Evolutionary conservation across 805 yeast genomes (phyloP).

Genomic region (Pichia cephalocereana): DNA sequence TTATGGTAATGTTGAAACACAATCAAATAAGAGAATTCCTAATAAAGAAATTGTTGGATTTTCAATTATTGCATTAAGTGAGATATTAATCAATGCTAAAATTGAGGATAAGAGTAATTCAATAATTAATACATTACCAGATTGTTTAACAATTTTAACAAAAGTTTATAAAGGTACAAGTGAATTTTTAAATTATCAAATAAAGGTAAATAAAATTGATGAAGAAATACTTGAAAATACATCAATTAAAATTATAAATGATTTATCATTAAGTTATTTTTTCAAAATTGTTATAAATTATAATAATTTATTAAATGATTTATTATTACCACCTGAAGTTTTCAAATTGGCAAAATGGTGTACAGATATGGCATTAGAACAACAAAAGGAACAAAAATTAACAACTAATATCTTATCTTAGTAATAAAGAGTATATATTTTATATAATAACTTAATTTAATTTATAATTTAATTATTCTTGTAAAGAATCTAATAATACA

Average conservation of each 20-base stretch:
- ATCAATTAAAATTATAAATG: slow-evolving; percentile 45
- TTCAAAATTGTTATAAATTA: slow-evolving; percentile 56
- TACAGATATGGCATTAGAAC: slow-evolving; percentile 52
- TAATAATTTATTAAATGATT: slow-evolving; percentile 54
- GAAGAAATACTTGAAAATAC: slow-evolving; percentile 12
- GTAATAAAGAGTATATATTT: too few species aligned
- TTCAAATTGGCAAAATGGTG: slow-evolving; percentile 67
- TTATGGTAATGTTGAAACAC: slow-evolving; percentile 26
- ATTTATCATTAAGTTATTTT: slow-evolving; percentile 54
- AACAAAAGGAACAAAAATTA: slow-evolving; percentile 26
- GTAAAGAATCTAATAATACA: slow-evolving; percentile 62
- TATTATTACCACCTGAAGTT: slow-evolving; percentile 53
- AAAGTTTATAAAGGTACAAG: slow-evolving; percentile 48
- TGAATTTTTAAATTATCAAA: slow-evolving; percentile 34
- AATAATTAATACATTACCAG: slow-evolving; percentile 47
- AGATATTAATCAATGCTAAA: slow-evolving; percentile 49
- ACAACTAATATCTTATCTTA: slow-evolving; percentile 1
- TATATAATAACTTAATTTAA: too few species aligned
- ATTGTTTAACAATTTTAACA: slow-evolving; percentile 50
- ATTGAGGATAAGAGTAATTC: slow-evolving; percentile 54
- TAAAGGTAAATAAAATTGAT: slow-evolving; percentile 8
- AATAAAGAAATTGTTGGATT: slow-evolving; percentile 52
- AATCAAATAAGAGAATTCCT: slow-evolving; percentile 52
- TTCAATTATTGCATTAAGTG: slow-evolving; percentile 51
- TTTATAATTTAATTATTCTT: background rate